phyloP scores from a whole-genome alignment of 805 yeast species.

The Ascoidea asiatica region DNA sequence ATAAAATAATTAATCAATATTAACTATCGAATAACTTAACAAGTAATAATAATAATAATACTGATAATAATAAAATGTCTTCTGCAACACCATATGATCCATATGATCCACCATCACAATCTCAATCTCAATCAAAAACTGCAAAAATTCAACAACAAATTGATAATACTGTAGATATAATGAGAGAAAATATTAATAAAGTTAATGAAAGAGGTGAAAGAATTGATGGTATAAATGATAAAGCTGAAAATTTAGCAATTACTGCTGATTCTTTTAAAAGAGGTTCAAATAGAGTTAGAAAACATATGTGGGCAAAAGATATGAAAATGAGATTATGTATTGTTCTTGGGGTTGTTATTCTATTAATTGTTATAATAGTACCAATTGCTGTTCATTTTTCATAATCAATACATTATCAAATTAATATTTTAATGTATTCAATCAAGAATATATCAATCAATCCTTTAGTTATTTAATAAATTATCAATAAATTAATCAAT shows the following conservation, averaged over 20 bases:
- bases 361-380: conserved; percentile 77
- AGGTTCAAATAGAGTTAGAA: conserved; percentile 94
- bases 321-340: conserved; percentile 91
- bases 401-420: too few species aligned
- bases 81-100: conserved; percentile 80
- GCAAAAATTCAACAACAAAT: conserved; percentile 84
- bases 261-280: conserved; percentile 91
- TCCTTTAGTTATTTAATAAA: too few species aligned
- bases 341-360: conserved; percentile 64
- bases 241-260: conserved; percentile 84
- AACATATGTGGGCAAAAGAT: conserved; percentile 99
- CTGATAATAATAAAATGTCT: too few species aligned
- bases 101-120: conserved; percentile 54
- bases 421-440: too few species aligned
- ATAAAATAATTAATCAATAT: too few species aligned
- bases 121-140: conserved; percentile 32
- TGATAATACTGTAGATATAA: conserved; percentile 91
- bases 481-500: too few species aligned
- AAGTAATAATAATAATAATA: too few species aligned
- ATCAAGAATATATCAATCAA: too few species aligned
- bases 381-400: conserved; percentile 83
- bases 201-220: conserved; percentile 94
- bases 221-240: conserved; percentile 80
- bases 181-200: conserved; percentile 93
- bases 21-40: too few species aligned